These are phyloP conservation scores for Irpex sp. DNA, from an alignment of 1,284 basidiomycete genomes.

Conservation along the genomic window DNA sequence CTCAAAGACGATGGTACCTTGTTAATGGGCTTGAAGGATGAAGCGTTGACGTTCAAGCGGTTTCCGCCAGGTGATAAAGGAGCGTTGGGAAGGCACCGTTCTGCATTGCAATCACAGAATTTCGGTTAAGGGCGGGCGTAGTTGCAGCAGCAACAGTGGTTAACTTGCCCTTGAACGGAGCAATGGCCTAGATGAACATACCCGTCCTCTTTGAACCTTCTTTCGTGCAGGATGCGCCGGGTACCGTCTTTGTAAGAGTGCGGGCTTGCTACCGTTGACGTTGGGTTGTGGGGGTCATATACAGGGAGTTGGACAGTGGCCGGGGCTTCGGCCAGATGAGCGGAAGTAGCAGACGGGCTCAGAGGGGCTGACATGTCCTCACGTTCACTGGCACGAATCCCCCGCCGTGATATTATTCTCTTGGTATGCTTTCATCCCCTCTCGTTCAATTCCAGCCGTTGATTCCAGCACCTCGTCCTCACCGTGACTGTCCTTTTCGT, in stretches of 20 bases:
- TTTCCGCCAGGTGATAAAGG: constrained; percentile 40
- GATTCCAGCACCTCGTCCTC: too few relatives aligned
- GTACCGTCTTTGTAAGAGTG: constrained; percentile 11
- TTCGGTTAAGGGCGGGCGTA: constrained; percentile 23
- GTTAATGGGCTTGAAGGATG: constrained; percentile 80
- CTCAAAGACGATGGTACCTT: constrained; percentile 32
- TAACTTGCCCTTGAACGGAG: constrained; percentile 80
- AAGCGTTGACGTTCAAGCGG: constrained; percentile 68
- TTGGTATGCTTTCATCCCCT: too few relatives aligned
- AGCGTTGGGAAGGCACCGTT: constrained; percentile 25
- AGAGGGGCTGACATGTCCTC: constrained; percentile 24
- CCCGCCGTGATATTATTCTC: too few relatives aligned
- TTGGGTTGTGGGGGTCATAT: constrained; percentile 10
- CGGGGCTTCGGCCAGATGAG: constrained; percentile 12
- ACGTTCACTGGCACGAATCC: too few relatives aligned
- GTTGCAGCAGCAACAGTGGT: constrained; percentile 23
- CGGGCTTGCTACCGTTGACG: constrained; percentile 10
- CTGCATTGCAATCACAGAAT: constrained; percentile 18
- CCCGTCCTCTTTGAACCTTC: constrained; percentile 34
- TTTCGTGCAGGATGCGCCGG: constrained; percentile 13
- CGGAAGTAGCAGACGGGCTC: constrained; percentile 19
- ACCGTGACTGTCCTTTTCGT: too few relatives aligned
- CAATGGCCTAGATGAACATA: constrained; percentile 87
- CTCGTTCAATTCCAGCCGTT: too few relatives aligned
- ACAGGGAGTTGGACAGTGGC: constrained; percentile 17